A percentile compares a stretch with the other conserved stretches of the same genome.
Evolutionary conservation across 345 rosid species (phyloP).

Genomic region (Rhodamnia argentea): DNA sequence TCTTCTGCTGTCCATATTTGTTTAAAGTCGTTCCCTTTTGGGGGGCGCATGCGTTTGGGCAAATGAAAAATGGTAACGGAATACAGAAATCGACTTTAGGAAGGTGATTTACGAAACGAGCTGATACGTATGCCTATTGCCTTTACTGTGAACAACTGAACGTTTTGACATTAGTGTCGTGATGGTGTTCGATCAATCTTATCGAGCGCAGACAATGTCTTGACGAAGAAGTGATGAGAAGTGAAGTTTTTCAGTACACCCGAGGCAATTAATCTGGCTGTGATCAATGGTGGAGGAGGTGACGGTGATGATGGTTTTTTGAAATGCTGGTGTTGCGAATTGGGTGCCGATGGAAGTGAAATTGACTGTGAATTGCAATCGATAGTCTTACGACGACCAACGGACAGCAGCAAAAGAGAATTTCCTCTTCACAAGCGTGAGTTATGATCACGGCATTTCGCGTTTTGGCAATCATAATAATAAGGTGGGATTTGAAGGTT

Average conservation of each 20-base stretch:
- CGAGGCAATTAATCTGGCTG: neutral
- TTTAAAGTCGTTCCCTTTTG: neutral
- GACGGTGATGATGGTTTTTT: neutral
- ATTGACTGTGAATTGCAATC: neutral
- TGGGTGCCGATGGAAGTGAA: neutral
- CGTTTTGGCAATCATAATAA: neutral
- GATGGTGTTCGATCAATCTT: neutral
- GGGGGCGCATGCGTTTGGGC: neutral
- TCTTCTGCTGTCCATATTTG: neutral
- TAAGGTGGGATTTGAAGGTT: neutral
- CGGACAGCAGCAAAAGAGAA: neutral
- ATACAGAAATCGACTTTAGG: neutral
- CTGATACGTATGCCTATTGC: neutral
- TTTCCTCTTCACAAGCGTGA: neutral
- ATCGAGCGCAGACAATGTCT: neutral
- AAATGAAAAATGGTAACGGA: neutral
- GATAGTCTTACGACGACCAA: neutral
- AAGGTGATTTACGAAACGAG: neutral
- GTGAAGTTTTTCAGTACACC: neutral
- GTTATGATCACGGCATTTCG: neutral
- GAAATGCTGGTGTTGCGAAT: neutral
- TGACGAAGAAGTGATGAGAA: neutral
- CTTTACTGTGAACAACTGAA: neutral
- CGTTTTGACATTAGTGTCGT: neutral
- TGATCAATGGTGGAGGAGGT: neutral